Base-by-base conservation (phyloP, 2,329 filamentous ascomycete species). In the Myriangium duriaei region DNA sequence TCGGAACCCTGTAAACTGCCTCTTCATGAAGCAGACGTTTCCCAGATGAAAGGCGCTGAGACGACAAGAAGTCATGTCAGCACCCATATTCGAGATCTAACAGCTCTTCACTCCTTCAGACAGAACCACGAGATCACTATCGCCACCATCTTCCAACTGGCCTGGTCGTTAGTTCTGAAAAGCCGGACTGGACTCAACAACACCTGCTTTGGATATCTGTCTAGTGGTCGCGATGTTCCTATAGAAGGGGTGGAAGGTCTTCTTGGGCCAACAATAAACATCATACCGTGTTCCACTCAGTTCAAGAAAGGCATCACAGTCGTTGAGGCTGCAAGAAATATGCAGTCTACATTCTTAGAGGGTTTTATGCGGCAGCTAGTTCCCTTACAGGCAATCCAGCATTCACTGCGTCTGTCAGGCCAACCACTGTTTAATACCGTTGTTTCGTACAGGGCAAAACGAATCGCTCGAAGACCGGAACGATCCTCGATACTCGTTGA, bases 141-240 rank as follows among this genome's bases (percentile, higher is more conserved):
- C 11, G 35, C 35, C 3, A 37, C 35, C 12, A 3, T 31, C 9
- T 26, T 37, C 13, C 35, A 31, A 17, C 24, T 16, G 11, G 35
- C 35, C 3, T 37, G 35, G 35, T 9, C 26, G 10, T 5, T 37
- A 6, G 35, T 37, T 6, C 24, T 31, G 7, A 30, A 24, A 5
- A 21, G 34, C 12, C 24, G 28, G 19, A 36, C 35, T 10, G 29
- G 24, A 17, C 19, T 13, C 15, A 15, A 24, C 11, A 28, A 37
- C 14, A 17, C 24, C 12, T n/a, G 14, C 10, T 37, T 31, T 13
- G 35, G 35, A 6, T 30, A 11, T 15, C 29, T 28, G 21, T 16
- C 24, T 3, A 31, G 24, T 11, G 35, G 35, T 11, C 13, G 35
- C 13, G 28, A 31, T 21, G 35, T 16, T 4, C 12, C 14, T 4